Evolutionary conservation across 352 stramenopile species (phyloP), one percentile per base, ranked within the genome.

Genomic region (Plasmopara muralis): DNA sequence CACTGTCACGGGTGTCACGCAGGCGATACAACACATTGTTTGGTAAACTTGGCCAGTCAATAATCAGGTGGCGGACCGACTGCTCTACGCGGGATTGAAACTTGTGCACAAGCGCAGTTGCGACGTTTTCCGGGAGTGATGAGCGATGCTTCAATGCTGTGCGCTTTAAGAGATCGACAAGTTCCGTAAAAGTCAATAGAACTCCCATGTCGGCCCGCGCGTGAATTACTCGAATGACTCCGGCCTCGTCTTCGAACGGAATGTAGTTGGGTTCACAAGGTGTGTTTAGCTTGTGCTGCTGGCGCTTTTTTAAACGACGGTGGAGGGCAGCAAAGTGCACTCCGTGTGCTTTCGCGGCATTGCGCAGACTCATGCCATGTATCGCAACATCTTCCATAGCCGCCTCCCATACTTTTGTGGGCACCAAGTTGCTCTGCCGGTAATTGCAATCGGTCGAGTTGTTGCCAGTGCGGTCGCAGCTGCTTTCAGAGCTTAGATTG

Each of bases 271-370:
- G 70, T 5, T 80, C 66, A 30, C 60, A 68, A 1, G 66, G 61
- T 28, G 67, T 40, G 15, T 52, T 68, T 10, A 73, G 46, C 39
- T 74, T 81, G 45, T 76, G 61, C 18, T 66, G 60, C 43, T 72
- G 66, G 2, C 77, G 71, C 53, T 86, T 89, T 62, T 89, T 89
- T 13, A 86, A 54, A 4, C 73, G 69, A 25, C 77, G 74, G 47
- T 86, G 67, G 13, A 89, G 66, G n/a, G 77, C 74, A 1, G 75
- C 75, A 44, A 86, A 86, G 55, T 85, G 74, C 29, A 86, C 73
- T 9, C 71, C 73, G 46, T 84, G 72, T 4, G 63, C 66, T 39
- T 82, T 85, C 20, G 77, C 77, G 2, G 77, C 73, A 20, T 68
- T 74, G 30, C 77, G 72, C 12, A 88, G 64, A 50, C 77, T 88